Evolutionary conservation across 441 rosid genomes (phyloP).

Genomic region (Pelargonium myrrhifolium): DNA sequence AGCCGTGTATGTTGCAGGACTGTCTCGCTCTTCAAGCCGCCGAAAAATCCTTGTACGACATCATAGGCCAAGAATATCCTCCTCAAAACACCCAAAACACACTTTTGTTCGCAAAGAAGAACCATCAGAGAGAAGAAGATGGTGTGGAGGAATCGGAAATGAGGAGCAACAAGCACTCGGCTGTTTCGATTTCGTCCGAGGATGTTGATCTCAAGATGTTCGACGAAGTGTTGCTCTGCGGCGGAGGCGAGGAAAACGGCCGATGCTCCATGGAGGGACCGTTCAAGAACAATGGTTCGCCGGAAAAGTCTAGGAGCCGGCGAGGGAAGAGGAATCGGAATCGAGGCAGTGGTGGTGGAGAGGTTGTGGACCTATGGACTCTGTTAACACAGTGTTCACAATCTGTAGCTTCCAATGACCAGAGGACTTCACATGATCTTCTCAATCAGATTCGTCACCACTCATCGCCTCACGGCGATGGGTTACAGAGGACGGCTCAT

Average conservation of each 20-base stretch:
- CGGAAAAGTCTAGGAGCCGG: too few species aligned
- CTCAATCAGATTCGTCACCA: slow-evolving; percentile 63
- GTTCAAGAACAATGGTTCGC: too few species aligned
- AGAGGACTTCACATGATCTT: slow-evolving; percentile 47
- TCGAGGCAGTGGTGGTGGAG: too few species aligned
- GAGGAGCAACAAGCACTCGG: slow-evolving; percentile 2
- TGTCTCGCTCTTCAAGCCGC: slow-evolving; percentile 81
- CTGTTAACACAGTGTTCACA: slow-evolving; percentile 72
- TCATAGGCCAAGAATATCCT: slow-evolving; percentile 40
- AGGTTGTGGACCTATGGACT: slow-evolving; percentile 50
- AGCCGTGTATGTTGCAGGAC: slow-evolving; percentile 65
- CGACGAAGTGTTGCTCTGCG: slow-evolving; percentile 1
- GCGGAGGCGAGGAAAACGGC: not conserved
- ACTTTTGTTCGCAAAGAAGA: not conserved
- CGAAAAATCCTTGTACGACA: slow-evolving; percentile 65
- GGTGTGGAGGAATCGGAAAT: not conserved
- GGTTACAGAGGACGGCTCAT: slow-evolving; percentile 61
- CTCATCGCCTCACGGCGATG: slow-evolving; percentile 57
- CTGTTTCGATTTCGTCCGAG: not conserved
- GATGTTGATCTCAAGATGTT: not conserved
- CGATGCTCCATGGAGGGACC: not conserved
- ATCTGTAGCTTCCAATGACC: slow-evolving; percentile 61
- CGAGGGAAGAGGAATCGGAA: too few species aligned
- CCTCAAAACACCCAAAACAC: not conserved
- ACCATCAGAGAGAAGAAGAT: not conserved